These are phyloP conservation scores for Nitzschia sp. DNA, from an alignment of 108 stramenopile species.

Conservation along the genomic window DNA sequence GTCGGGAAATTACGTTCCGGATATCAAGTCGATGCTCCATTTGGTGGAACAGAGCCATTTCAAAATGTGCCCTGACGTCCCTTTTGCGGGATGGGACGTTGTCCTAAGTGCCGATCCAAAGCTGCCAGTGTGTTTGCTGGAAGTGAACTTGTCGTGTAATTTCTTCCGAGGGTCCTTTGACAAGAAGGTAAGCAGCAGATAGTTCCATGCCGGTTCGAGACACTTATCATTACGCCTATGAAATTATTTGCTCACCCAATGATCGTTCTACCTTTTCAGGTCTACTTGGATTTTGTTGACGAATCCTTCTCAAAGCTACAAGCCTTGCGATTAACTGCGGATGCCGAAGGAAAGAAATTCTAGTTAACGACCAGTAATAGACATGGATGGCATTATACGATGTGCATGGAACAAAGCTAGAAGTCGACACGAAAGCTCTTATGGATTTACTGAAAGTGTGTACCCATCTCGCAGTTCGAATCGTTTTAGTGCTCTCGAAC, in stretches of 20 bases:
- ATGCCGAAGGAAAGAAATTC: conserved; percentile 27
- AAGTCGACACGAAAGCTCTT: no score
- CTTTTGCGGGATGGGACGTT: conserved; percentile 87
- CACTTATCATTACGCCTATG: not conserved
- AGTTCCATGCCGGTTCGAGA: not conserved
- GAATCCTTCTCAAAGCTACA: conserved; percentile 62
- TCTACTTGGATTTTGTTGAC: conserved; percentile 78
- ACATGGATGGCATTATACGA: no score
- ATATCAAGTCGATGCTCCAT: conserved; percentile 65
- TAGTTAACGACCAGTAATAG: conserved; percentile 6
- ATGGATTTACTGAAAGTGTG: no score
- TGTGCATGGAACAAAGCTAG: no score
- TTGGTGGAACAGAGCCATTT: conserved; percentile 78
- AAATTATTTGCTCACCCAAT: not conserved
- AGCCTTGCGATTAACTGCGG: conserved; percentile 47
- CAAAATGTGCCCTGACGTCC: conserved; percentile 83
- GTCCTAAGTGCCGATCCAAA: conserved; percentile 71
- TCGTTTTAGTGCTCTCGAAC: no score
- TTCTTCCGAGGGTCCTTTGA: conserved; percentile 89
- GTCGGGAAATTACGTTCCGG: conserved; percentile 66
- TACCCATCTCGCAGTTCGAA: no score
- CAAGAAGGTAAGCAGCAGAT: conserved; percentile 22
- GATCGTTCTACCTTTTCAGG: not conserved
- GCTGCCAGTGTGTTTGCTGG: conserved; percentile 78
- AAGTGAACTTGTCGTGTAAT: conserved; percentile 84